Evolutionary conservation across 495 filamentous ascomycete species (phyloP).

Genomic region (Lepidopterella palustris): DNA sequence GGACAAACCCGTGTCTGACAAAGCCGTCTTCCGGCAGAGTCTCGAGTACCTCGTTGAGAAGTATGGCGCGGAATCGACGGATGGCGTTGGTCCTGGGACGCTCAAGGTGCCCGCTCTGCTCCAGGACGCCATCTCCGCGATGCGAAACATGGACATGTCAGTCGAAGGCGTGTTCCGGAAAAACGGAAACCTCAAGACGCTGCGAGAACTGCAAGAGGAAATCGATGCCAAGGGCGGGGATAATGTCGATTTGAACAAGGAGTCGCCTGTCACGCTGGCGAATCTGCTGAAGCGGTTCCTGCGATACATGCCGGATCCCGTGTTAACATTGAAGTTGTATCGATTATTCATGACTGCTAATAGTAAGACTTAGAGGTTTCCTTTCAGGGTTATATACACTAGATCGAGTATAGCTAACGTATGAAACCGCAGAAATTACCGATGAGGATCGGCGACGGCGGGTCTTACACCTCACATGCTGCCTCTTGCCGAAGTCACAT

Average conservation of each 20-base stretch:
- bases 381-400: not conserved
- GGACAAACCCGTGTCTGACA: slow-evolving; percentile 55
- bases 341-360: slow-evolving; percentile 83
- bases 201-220: slow-evolving; percentile 73
- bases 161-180: slow-evolving; percentile 99
- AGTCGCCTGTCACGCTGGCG: slow-evolving; percentile 87
- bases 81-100: slow-evolving; percentile 87
- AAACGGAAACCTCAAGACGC: slow-evolving; percentile 91
- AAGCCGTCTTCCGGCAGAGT: slow-evolving; percentile 78
- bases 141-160: slow-evolving; percentile 98
- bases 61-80: slow-evolving; percentile 90
- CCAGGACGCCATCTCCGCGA: slow-evolving; percentile 84
- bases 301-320: slow-evolving; percentile 86
- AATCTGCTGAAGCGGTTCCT: slow-evolving; percentile 95
- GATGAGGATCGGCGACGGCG: slow-evolving; percentile 77
- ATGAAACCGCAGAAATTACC: slow-evolving; percentile 55
- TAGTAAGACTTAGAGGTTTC: slow-evolving; percentile 45
- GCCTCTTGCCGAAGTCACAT: slow-evolving; percentile 85
- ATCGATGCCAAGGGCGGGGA: slow-evolving; percentile 78
- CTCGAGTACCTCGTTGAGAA: slow-evolving; percentile 82
- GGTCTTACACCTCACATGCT: slow-evolving; percentile 86
- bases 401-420: slow-evolving; percentile 3
- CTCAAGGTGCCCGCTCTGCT: slow-evolving; percentile 82
- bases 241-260: slow-evolving; percentile 71
- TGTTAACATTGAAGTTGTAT: slow-evolving; percentile 93